These are phyloP conservation scores for Apiospora marii DNA, from an alignment of 2,329 filamentous ascomycete genomes.

Conservation along the genomic window DNA sequence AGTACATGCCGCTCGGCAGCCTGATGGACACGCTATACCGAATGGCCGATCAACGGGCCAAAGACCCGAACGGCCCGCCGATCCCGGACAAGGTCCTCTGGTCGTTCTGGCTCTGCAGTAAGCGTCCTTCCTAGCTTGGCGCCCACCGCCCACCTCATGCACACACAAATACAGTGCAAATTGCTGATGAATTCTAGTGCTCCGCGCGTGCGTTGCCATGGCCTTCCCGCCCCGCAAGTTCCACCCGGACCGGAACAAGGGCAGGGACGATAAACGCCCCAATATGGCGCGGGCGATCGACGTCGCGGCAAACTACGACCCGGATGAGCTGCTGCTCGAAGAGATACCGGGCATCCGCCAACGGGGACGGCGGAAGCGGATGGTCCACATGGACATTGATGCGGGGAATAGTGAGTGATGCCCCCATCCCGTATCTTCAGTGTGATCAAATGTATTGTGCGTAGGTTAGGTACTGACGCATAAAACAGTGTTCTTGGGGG, in stretches of 20 bases:
- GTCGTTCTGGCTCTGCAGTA: constrained; percentile 23
- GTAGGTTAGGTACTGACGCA: neutral
- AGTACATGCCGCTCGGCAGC: neutral
- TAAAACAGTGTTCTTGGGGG: neutral
- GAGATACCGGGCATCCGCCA: neutral
- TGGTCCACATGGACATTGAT: constrained; percentile 9
- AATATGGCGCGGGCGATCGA: neutral
- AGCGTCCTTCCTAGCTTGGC: neutral
- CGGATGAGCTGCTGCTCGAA: neutral
- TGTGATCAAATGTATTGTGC: too few species aligned
- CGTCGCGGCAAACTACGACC: neutral
- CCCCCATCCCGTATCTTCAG: too few species aligned
- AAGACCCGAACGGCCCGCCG: accelerated
- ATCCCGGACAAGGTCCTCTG: constrained; percentile 5
- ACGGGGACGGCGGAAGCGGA: neutral
- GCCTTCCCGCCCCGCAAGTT: constrained; percentile 15
- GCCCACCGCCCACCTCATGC: too few species aligned
- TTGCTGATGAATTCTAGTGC: neutral
- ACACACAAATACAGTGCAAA: too few species aligned
- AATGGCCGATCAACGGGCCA: neutral
- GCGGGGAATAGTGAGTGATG: neutral
- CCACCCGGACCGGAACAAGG: neutral
- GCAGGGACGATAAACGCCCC: neutral
- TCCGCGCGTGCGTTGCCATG: constrained; percentile 5
- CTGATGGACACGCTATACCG: neutral